phyloP scores from a whole-genome alignment of 345 rosid species.

The Corchorus capsularis region DNA sequence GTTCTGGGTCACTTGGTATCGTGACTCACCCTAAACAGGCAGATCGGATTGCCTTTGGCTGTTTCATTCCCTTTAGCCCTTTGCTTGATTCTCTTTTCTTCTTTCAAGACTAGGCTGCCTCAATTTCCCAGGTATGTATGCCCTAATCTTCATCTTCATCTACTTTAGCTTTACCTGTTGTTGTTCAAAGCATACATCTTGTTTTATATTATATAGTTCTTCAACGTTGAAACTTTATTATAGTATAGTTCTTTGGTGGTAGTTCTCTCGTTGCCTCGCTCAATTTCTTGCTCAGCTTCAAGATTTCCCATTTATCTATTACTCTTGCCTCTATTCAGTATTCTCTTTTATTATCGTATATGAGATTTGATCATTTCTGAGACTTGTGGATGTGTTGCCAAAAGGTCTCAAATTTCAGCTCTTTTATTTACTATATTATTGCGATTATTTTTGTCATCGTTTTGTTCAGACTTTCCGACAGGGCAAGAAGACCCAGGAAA shows the following conservation, averaged over 20 bases:
- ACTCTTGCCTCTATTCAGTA: slow-evolving; percentile 5
- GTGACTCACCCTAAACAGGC: no score
- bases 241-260: neutral
- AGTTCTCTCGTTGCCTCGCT: neutral
- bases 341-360: slow-evolving; percentile 16
- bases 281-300: slow-evolving; percentile 2
- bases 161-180: neutral
- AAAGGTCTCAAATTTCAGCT: slow-evolving; percentile 18
- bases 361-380: slow-evolving; percentile 30
- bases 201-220: no score
- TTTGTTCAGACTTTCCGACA: neutral
- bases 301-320: neutral
- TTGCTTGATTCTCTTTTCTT: neutral
- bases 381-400: slow-evolving; percentile 1
- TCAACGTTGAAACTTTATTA: neutral
- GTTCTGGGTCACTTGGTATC: neutral
- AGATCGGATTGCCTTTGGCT: no score
- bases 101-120: neutral
- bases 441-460: neutral
- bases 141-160: neutral
- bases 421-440: neutral
- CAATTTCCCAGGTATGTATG: slow-evolving; percentile 17
- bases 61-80: no score
- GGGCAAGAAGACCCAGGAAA: neutral
- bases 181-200: neutral